phyloP scores from a whole-genome alignment of 352 stramenopile species.

The Peronospora belbahrii region DNA sequence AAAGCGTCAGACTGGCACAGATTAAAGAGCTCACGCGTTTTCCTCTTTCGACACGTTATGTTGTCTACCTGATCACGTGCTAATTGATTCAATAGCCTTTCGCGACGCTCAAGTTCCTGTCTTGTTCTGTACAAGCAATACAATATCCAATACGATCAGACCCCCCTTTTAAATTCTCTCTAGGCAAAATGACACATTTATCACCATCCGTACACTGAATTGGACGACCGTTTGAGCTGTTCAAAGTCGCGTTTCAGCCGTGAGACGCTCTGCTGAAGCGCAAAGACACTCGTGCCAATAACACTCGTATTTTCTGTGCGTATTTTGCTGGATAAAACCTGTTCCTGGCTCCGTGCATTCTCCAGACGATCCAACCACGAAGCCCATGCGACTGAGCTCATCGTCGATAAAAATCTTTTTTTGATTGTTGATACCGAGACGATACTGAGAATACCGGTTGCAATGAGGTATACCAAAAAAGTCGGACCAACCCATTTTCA shows the following conservation, averaged over 20 bases:
- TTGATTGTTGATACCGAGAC: not conserved
- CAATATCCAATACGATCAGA: no score
- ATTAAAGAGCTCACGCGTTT: no score
- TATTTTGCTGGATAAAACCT: slow-evolving; percentile 55
- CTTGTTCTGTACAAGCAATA: slow-evolving; percentile 57
- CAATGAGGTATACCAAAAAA: not conserved
- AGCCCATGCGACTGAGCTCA: slow-evolving; percentile 67
- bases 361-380: slow-evolving; percentile 79
- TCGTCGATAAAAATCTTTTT: slow-evolving; percentile 7
- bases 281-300: slow-evolving; percentile 76
- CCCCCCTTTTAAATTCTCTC: no score
- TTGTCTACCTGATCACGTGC: slow-evolving; percentile 44
- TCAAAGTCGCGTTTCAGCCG: slow-evolving; percentile 78
- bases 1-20: not conserved
- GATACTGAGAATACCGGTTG: not conserved
- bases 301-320: slow-evolving; percentile 47
- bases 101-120: slow-evolving; percentile 61
- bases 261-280: slow-evolving; percentile 75
- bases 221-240: slow-evolving; percentile 52
- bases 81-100: slow-evolving; percentile 54
- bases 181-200: no score
- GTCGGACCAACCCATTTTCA: slow-evolving; percentile 2
- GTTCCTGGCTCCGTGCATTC: slow-evolving; percentile 61
- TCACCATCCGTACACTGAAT: slow-evolving; percentile 34
- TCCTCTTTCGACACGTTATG: not conserved